These are phyloP conservation scores for Albugo candida DNA, from an alignment of 352 stramenopile species.

Conservation along the genomic window DNA sequence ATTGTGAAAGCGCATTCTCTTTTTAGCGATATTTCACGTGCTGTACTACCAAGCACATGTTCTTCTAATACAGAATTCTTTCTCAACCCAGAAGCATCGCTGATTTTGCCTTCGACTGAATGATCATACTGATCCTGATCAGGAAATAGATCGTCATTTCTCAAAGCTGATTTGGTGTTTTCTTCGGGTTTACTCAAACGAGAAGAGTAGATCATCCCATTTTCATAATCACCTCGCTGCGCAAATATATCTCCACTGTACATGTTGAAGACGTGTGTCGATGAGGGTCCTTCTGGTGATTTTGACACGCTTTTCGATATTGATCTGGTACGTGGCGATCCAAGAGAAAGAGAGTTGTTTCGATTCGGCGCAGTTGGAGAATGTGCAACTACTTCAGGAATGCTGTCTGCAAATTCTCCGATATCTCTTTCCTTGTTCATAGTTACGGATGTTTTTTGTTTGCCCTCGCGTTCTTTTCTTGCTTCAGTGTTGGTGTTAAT, in stretches of 20 bases:
- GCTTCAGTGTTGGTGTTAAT: slow-evolving; percentile 78
- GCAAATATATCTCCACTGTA: slow-evolving; percentile 72
- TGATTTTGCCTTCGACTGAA: neutral
- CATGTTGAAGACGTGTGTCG: slow-evolving; percentile 9
- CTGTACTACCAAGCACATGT: slow-evolving; percentile 9
- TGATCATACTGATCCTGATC: slow-evolving; percentile 21
- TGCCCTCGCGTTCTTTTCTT: slow-evolving; percentile 28
- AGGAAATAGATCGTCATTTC: slow-evolving; percentile 3
- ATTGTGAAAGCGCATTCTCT: slow-evolving; percentile 68
- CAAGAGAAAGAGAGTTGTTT: slow-evolving; percentile 9
- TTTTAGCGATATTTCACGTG: slow-evolving; percentile 46
- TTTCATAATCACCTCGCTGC: slow-evolving; percentile 64
- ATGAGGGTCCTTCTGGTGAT: slow-evolving; percentile 1
- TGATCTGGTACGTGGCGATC: slow-evolving; percentile 36
- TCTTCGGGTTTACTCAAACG: slow-evolving; percentile 42
- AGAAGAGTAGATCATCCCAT: slow-evolving; percentile 78
- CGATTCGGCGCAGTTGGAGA: slow-evolving; percentile 17
- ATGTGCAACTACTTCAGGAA: slow-evolving; percentile 1
- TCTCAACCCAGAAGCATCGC: neutral
- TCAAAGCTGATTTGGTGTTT: slow-evolving; percentile 4
- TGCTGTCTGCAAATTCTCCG: neutral
- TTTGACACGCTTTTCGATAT: slow-evolving; percentile 6
- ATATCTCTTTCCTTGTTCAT: neutral
- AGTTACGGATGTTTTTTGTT: slow-evolving; percentile 8
- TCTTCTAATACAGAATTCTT: neutral